These are phyloP conservation scores for Picea glauca DNA, from an alignment of 75 land plant species.

Conservation along the genomic window DNA sequence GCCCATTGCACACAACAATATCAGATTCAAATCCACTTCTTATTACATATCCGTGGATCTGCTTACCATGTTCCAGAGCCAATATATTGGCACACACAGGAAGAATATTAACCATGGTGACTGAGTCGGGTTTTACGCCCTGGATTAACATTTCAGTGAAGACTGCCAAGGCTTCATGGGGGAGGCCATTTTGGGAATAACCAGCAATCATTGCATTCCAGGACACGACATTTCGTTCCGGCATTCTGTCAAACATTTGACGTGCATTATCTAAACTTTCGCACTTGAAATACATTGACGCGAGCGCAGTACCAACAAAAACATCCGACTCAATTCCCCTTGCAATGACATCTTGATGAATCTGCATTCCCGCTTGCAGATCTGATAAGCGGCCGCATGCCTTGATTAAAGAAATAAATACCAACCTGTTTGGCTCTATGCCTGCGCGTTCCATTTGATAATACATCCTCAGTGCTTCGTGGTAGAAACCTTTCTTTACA, in stretches of 20 bases:
- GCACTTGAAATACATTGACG: conserved; percentile 17
- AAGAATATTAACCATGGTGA: neutral
- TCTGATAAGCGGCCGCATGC: too few species aligned
- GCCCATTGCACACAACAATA: conserved; percentile 5
- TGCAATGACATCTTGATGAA: too few species aligned
- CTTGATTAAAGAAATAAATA: too few species aligned
- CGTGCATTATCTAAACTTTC: conserved; percentile 17
- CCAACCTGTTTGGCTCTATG: too few species aligned
- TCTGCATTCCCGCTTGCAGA: too few species aligned
- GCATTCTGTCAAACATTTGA: conserved; percentile 11
- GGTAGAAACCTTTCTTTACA: too few species aligned
- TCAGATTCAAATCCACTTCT: conserved; percentile 13
- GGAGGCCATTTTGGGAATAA: neutral
- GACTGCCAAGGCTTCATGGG: conserved; percentile 10
- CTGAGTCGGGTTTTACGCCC: conserved; percentile 9
- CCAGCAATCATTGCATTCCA: conserved; percentile 23
- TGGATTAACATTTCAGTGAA: conserved; percentile 14
- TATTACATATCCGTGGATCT: conserved; percentile 10
- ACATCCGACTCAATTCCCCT: too few species aligned
- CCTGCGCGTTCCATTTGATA: too few species aligned
- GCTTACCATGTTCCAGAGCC: conserved; percentile 9
- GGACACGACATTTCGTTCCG: conserved; percentile 9
- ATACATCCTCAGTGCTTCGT: too few species aligned
- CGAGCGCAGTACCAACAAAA: too few species aligned
- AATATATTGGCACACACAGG: conserved; percentile 1